Base-by-base conservation (phyloP, 1,284 basidiomycete genomes). In the Paramarasmius palmivorus region DNA sequence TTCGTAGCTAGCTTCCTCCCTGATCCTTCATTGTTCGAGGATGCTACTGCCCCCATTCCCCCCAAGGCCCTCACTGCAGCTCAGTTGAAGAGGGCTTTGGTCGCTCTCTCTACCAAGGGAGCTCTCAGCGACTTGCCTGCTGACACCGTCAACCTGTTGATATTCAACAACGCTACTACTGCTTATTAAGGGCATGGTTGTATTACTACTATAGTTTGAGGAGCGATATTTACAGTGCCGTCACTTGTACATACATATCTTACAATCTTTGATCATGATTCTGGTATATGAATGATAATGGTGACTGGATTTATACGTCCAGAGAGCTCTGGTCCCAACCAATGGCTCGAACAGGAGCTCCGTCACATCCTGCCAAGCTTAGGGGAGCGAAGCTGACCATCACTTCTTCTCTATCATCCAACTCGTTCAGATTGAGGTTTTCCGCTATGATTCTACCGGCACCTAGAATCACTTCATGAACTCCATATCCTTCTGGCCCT, bases 141-240 rank as follows among this genome's bases (percentile, higher is more conserved):
- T 4, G 73, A 80, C 22, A 88, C 89, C 1, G 75, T 82, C 54
- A 93, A 94, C 75, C 62, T 86, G 63, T 75, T 93, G 63, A 80
- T 90, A 53, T 93, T 84, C 77, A 94, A 93, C 79, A 93, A 93
- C 63, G 88, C 83, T n/a, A 92, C 88, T 14, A 40, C 42, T 40
- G 5, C 17, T 25, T 50, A 32, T 12, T 12, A 32, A n/a, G n/a
- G 29, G 6, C 29, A 32, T 32, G 29, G 29, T 32, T 32, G 29
- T 32, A 32, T 6, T 32, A 32, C 29, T 32, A 32, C 12, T 14
- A 14, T 22, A 40, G 22, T 15, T 15, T 7, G n/a, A 40, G 17
- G 38, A 40, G 5, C 17, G 38, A 19, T 40, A 22, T 22, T 40
- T n/a, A 19, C 9, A 19, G 5, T 19, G 15, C 38, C 2, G 6